These are phyloP conservation scores for Trichoderma sp. DNA, from an alignment of 2,329 filamentous ascomycete species.

Conservation along the genomic window DNA sequence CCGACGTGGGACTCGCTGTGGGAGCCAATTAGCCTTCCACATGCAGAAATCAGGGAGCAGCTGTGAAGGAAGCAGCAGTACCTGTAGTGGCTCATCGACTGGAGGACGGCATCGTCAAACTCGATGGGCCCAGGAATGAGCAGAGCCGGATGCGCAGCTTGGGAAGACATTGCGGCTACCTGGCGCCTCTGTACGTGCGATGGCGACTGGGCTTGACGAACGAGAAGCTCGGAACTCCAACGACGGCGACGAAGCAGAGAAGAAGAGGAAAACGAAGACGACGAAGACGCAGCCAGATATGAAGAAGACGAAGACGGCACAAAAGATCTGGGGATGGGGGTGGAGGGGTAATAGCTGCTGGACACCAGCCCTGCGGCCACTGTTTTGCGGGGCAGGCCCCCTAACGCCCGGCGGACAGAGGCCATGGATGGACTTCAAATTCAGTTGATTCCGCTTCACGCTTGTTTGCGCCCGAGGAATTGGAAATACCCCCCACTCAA, in stretches of 20 bases:
- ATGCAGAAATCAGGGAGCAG: constrained; percentile 28
- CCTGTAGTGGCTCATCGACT: constrained; percentile 95
- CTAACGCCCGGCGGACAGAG: constrained; percentile 37
- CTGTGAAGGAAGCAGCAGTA: constrained; percentile 41
- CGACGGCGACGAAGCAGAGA: constrained; percentile 8
- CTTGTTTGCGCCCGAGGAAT: too few species aligned
- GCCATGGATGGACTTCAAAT: constrained; percentile 16
- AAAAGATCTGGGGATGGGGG: constrained; percentile 19
- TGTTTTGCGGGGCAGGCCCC: constrained; percentile 36
- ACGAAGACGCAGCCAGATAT: constrained; percentile 2
- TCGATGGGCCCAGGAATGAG: constrained; percentile 97
- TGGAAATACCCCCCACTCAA: too few species aligned
- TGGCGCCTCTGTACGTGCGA: constrained; percentile 31
- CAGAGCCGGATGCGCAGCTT: constrained; percentile 68
- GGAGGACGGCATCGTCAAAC: constrained; percentile 94
- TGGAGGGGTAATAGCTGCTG: constrained; percentile 36
- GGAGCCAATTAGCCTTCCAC: constrained; percentile 19
- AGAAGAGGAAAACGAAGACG: not conserved
- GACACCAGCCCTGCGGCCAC: constrained; percentile 28
- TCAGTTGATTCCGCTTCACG: too few species aligned
- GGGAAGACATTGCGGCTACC: constrained; percentile 59
- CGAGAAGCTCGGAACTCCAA: constrained; percentile 33
- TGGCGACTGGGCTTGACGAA: not conserved
- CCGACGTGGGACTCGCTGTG: constrained; percentile 90
- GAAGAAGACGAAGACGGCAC: not conserved